Evolutionary conservation across 352 stramenopile species (phyloP).

Genomic region (Phytophthora cajani): DNA sequence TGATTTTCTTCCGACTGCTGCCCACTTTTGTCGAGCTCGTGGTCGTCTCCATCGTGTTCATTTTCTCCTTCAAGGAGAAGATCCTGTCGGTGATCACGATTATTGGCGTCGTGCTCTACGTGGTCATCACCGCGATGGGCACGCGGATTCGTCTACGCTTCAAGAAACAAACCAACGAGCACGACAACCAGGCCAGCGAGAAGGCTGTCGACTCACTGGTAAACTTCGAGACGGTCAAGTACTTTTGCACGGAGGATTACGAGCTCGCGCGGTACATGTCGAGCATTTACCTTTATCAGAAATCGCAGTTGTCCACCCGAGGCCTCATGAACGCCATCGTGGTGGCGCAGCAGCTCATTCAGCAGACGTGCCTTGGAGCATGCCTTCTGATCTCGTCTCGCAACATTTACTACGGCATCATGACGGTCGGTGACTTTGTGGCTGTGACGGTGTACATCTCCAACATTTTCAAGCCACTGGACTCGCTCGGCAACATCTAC

Average conservation of each 20-base stretch:
- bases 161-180: constrained; percentile 92
- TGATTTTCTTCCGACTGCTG: constrained; percentile 96
- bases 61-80: constrained; percentile 93
- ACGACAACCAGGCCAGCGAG: constrained; percentile 97
- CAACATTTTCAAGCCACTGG: constrained; percentile 97
- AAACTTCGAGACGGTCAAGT: constrained; percentile 98
- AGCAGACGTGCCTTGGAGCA: constrained; percentile 82
- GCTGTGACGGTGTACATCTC: constrained; percentile 94
- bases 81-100: constrained; percentile 89
- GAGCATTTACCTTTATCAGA: constrained; percentile 91
- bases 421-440: constrained; percentile 96
- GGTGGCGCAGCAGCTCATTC: constrained; percentile 93
- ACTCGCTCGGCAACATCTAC: constrained; percentile 96
- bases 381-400: constrained; percentile 74
- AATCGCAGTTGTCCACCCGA: constrained; percentile 89
- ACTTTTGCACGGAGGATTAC: constrained; percentile 95
- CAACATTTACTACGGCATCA: constrained; percentile 54
- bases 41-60: constrained; percentile 90
- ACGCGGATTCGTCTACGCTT: constrained; percentile 83
- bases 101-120: constrained; percentile 93
- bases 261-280: constrained; percentile 83
- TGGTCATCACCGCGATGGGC: constrained; percentile 89
- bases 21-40: constrained; percentile 96
- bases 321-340: constrained; percentile 94
- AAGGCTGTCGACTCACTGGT: constrained; percentile 96